Base-by-base conservation (phyloP, 176 grass and related monocot species). In the Oryza punctata region DNA sequence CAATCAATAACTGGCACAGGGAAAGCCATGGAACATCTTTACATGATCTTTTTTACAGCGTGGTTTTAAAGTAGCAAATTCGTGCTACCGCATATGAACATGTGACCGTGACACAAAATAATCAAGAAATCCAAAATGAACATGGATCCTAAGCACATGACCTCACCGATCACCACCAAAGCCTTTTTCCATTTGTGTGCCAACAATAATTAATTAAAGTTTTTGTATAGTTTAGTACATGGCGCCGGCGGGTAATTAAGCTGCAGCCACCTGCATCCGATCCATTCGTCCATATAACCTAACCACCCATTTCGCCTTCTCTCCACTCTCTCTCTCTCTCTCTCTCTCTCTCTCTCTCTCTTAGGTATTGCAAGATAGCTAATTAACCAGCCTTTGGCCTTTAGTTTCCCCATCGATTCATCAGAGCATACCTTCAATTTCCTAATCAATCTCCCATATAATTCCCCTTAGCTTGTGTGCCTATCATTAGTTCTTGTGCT, bases 271-370 rank as follows among this genome's bases (percentile, higher is more conserved):
- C 61, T 63, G 83, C 74, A 78, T 69, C 74, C 19, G 43, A 70
- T 69, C 65, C 19, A 70, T 84, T 41, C 32, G 72, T 76, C n/a
- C 63, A 76, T 76, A 75, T 67, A 76, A 84, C 63, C 82, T 69
- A 78, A 78, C 69, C 74, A 26, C 63, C 49, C 49, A 44, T 66
- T 15, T 85, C 10, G 14, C 68, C 69, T 30, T 72, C 10, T 63
- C 27, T 49, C 12, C 78, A 16, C 75, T 46, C 50, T 33, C 33
- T 84, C 57, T 61, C 57, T 61, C 57, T 61, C 57, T 61, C 5
- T 35, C 33, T 35, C 33, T 35, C 52, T 54, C 49, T 54, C 49
- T 59, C 57, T 61, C 57, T 61, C 57, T 61, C 57, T 60, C 54
- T 60, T 3, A 24, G 54, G 50, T 27, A 75, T 27, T 47, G 44